Base-by-base conservation (phyloP, 495 filamentous ascomycete species). In the Chlorociboria aeruginascens region DNA sequence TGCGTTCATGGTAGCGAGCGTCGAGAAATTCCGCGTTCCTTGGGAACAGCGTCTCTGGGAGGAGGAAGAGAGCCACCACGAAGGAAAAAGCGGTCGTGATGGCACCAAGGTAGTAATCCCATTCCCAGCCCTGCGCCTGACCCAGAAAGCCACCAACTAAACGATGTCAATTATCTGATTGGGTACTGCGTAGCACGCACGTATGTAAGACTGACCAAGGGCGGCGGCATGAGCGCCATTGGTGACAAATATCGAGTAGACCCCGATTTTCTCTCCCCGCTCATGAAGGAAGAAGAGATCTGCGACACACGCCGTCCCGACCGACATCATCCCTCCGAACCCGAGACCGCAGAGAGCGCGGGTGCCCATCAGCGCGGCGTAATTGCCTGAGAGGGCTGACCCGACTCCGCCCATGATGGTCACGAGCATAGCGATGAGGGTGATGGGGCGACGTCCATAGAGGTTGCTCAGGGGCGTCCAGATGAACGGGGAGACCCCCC, bases 261-360 rank as follows among this genome's bases (percentile, higher is more conserved):
- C 56, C 8, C 59, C 59, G 3, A 54, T 61, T 43, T 56, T 56
- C 41, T 53, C 53, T 12, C 59, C 59, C 35, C 57, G 28, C 32
- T 62, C 56, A 36, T 59, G 56, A 25, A 57, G 48, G 33, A 55
- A 62, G 39, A 55, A 62, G 52, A 62, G 59, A 39, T 62, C 59
- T 32, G 52, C 55, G 6, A 62, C 53, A 30, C 44, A 53, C 7
- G 59, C 49, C 3, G 56, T 58, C 1, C 59, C 59, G 17, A 63
- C 49, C 14, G 53, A 55, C 54, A 62, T 56, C 50, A 56, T 53
- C 14, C 55, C 59, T 10, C 56, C 55, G 30, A 58, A 54, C 2
- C 59, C 59, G 33, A 59, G 48, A 3, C 59, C 59, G 43, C 41
- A 40, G 2, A 62, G 32, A 7, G 51, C 54, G 16, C 59, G 25